Conservation (phyloP, 2,329 filamentous ascomycete species). For the Colletotrichum nymphaeae region DNA sequence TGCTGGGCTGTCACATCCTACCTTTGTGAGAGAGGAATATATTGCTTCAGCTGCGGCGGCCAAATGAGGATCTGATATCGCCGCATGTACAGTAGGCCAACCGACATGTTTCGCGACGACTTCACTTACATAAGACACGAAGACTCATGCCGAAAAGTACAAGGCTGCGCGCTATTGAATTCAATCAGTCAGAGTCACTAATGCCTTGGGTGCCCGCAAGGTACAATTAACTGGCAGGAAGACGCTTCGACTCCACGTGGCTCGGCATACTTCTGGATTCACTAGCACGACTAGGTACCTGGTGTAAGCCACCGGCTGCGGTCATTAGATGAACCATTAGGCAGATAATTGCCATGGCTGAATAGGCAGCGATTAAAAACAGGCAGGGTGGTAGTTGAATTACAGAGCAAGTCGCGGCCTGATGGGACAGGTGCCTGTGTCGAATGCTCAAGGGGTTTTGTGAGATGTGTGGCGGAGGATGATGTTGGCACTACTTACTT, state of each 20-base stretch:
- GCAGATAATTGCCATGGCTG: not conserved
- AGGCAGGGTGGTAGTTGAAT: not conserved
- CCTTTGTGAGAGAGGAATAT: conserved; percentile 67
- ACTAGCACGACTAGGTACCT: too few relatives aligned
- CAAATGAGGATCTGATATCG: not conserved
- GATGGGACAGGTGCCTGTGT: not conserved
- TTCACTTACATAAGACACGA: not conserved
- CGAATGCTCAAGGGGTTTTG: not conserved
- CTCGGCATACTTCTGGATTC: too few relatives aligned
- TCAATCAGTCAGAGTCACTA: not conserved
- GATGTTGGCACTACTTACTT: not conserved
- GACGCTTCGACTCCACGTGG: too few relatives aligned
- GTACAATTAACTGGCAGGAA: too few relatives aligned
- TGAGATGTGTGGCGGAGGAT: not conserved
- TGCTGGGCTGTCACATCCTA: conserved; percentile 91
- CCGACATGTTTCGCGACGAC: not conserved
- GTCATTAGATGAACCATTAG: not conserved
- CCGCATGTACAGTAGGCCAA: not conserved
- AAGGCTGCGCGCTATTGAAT: not conserved
- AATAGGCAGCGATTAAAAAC: not conserved
- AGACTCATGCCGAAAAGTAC: not conserved
- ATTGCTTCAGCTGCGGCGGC: not conserved
- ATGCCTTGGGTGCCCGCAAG: not conserved
- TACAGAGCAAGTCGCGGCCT: conserved; percentile 1
- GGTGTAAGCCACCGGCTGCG: not conserved